Conservation (phyloP, 257 asterid species). For the Cynanchum wilfordii region DNA sequence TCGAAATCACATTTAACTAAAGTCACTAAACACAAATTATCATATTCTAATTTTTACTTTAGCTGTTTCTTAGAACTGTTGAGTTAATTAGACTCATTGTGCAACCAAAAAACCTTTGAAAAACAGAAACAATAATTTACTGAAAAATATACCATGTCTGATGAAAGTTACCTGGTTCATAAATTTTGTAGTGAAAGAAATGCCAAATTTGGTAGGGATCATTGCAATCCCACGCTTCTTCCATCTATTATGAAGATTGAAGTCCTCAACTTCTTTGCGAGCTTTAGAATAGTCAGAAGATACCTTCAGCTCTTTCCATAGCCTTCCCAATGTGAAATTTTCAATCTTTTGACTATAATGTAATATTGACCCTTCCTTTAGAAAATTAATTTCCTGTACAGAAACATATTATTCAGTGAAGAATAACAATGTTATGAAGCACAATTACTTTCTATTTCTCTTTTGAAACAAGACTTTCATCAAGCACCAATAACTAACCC, state of each 20-base stretch:
- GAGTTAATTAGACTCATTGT: background rate
- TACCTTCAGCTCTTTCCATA: slow-evolving; percentile 73
- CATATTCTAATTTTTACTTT: no score
- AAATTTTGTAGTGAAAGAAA: slow-evolving; percentile 78
- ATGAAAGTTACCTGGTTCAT: slow-evolving; percentile 79
- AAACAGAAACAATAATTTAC: background rate
- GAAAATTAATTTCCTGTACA: slow-evolving; percentile 82
- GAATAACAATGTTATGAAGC: background rate
- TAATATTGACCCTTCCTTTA: slow-evolving; percentile 71
- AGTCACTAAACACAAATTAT: no score
- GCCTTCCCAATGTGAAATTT: slow-evolving; percentile 60
- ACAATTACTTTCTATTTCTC: background rate
- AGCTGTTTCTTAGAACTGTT: no score
- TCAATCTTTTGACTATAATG: slow-evolving; percentile 79
- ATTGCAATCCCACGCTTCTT: slow-evolving; percentile 86
- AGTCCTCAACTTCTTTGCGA: slow-evolving; percentile 56
- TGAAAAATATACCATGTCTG: background rate
- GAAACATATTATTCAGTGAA: slow-evolving; percentile 4
- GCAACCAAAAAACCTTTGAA: background rate
- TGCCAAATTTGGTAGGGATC: slow-evolving; percentile 89
- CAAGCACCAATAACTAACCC: slow-evolving; percentile 38
- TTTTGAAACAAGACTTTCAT: background rate
- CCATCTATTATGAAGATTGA: slow-evolving; percentile 74
- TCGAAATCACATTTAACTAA: no score
- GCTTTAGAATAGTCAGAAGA: slow-evolving; percentile 50